Evolutionary conservation across 1,139 yeast genomes (phyloP).

Genomic region (Meyerozyma smithsonii): DNA sequence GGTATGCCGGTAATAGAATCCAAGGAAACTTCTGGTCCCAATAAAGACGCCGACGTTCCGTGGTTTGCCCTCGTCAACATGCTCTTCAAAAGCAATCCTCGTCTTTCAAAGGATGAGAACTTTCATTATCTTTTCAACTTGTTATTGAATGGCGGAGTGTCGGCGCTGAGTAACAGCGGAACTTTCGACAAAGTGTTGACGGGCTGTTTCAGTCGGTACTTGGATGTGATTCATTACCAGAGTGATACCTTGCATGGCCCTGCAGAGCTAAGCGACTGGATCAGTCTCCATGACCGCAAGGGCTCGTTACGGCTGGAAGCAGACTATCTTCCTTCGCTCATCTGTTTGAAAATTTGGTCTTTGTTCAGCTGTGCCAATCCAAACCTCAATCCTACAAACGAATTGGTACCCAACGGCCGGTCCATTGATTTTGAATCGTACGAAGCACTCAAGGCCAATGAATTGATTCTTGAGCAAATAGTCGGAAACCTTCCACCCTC

Average conservation of each 20-base stretch:
- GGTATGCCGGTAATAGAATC: slow-evolving; percentile 11
- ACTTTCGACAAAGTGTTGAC: slow-evolving; percentile 59
- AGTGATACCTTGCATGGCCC: slow-evolving; percentile 67
- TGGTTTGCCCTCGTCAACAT: slow-evolving; percentile 60
- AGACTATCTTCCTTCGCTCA: slow-evolving; percentile 50
- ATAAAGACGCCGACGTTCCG: slow-evolving; percentile 51
- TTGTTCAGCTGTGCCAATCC: slow-evolving; percentile 60
- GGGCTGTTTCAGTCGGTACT: slow-evolving; percentile 70
- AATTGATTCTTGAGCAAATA: slow-evolving; percentile 20
- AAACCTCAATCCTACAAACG: slow-evolving; percentile 20
- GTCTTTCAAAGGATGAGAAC: slow-evolving; percentile 42
- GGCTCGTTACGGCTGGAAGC: slow-evolving; percentile 29
- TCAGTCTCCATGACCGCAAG: slow-evolving; percentile 56
- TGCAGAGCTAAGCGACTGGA: slow-evolving; percentile 68
- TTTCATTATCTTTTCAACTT: slow-evolving; percentile 35
- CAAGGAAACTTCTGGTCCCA: slow-evolving; percentile 15
- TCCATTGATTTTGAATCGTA: slow-evolving; percentile 41
- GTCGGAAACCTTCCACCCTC: slow-evolving; percentile 25
- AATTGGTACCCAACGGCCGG: slow-evolving; percentile 33
- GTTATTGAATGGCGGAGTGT: slow-evolving; percentile 33
- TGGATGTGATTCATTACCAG: slow-evolving; percentile 47
- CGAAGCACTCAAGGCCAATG: slow-evolving; percentile 30
- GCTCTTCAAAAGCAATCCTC: slow-evolving; percentile 49
- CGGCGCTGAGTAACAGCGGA: slow-evolving; percentile 42
- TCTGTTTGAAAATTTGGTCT: slow-evolving; percentile 61